phyloP scores from a whole-genome alignment of 768 basidiomycete genomes.

The Obba rivulosa region DNA sequence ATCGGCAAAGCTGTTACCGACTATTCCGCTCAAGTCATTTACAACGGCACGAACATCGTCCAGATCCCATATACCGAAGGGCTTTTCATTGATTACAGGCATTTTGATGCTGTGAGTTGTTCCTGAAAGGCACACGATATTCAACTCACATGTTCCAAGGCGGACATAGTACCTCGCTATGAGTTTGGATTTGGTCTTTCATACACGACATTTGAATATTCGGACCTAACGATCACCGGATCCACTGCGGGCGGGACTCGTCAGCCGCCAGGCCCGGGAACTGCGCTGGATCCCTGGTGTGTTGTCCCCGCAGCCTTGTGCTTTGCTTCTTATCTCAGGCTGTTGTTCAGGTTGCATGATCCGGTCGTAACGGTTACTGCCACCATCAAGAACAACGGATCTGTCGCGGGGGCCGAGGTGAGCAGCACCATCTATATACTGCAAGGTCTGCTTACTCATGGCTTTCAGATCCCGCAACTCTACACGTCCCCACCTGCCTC shows the following conservation, averaged over 20 bases:
- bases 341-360: conserved; percentile 39
- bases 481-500: conserved; percentile 47
- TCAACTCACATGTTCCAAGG: conserved; percentile 6
- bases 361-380: conserved; percentile 49
- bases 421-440: conserved; percentile 1
- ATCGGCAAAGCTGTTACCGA: conserved; percentile 42
- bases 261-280: conserved; percentile 41
- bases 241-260: conserved; percentile 32
- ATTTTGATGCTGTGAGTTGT: conserved; percentile 38
- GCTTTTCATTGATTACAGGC: conserved; percentile 52
- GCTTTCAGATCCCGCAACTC: conserved; percentile 45
- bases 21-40: conserved; percentile 49
- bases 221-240: conserved; percentile 31
- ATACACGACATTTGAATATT: conserved; percentile 69
- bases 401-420: conserved; percentile 50
- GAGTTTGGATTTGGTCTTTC: conserved; percentile 72
- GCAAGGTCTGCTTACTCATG: not conserved
- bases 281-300: conserved; percentile 48
- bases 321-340: not conserved
- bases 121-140: conserved; percentile 3
- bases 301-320: not conserved
- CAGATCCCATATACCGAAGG: conserved; percentile 57
- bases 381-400: conserved; percentile 48
- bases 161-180: conserved; percentile 45
- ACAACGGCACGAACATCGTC: conserved; percentile 22